A percentile compares a stretch with the other conserved stretches of the same genome.
These are phyloP conservation scores for Stagonosporopsis chrysanthemi DNA, from an alignment of 2,329 filamentous ascomycete genomes.

Conservation along the genomic window DNA sequence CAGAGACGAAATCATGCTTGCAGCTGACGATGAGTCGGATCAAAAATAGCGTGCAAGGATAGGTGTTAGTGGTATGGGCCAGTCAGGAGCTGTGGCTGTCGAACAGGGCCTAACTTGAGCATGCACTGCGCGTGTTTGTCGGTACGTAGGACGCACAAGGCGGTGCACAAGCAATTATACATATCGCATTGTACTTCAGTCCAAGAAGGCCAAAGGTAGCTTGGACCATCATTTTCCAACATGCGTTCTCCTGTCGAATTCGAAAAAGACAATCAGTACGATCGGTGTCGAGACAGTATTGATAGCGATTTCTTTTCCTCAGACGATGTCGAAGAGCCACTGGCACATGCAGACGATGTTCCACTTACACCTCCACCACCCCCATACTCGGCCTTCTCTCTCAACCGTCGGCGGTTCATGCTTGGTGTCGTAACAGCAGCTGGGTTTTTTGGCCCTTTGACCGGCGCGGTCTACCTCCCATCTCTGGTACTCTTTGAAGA, in stretches of 20 bases:
- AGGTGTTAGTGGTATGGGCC: constrained; percentile 13
- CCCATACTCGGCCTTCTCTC: constrained; percentile 51
- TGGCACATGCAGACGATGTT: constrained; percentile 16
- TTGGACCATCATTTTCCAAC: constrained; percentile 9
- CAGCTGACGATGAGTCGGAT: constrained; percentile 28
- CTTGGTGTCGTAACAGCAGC: constrained; percentile 52
- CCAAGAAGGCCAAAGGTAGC: constrained; percentile 14
- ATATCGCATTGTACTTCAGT: constrained; percentile 27
- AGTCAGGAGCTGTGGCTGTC: constrained; percentile 17
- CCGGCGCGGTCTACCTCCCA: constrained; percentile 57
- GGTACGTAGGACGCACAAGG: constrained; percentile 23
- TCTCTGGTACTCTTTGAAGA: constrained; percentile 49
- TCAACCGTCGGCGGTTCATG: constrained; percentile 48
- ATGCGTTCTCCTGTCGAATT: constrained; percentile 38
- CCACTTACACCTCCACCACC: constrained; percentile 14
- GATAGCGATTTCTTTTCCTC: constrained; percentile 31
- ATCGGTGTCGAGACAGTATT: constrained; percentile 33
- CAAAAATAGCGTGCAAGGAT: constrained; percentile 24
- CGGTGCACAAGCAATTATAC: constrained; percentile 23
- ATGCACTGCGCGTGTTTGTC: constrained; percentile 15
- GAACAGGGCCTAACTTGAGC: constrained; percentile 13
- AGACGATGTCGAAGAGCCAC: constrained; percentile 20
- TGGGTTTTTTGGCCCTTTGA: constrained; percentile 54
- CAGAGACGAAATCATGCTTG: constrained; percentile 2
- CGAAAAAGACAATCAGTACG: constrained; percentile 32